Conservation (phyloP, 2,329 filamentous ascomycete genomes). For the Dactylonectria macrodidyma region DNA sequence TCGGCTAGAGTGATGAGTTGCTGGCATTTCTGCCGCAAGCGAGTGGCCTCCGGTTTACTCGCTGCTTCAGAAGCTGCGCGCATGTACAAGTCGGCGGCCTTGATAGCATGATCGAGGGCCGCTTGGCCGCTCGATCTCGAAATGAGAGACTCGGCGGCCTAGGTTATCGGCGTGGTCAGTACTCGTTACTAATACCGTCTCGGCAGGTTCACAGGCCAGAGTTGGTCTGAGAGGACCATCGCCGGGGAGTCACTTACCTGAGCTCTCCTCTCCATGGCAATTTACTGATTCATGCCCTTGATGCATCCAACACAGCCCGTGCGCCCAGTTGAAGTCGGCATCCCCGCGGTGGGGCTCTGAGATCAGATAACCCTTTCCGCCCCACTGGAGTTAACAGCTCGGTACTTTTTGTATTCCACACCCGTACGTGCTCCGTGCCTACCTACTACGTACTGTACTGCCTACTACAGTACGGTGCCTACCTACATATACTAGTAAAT, state of each 20-base stretch:
- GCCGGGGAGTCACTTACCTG: conserved; percentile 46
- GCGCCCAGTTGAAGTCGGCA: conserved; percentile 23
- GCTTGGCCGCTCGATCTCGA: conserved; percentile 59
- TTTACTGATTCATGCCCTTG: conserved; percentile 45
- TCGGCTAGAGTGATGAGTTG: conserved; percentile 82
- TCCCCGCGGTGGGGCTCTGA: conserved; percentile 22
- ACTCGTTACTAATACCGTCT: background rate
- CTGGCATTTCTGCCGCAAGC: conserved; percentile 78
- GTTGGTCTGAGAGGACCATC: background rate
- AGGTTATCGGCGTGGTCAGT: background rate
- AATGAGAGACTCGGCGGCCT: conserved; percentile 58
- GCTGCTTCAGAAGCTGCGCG: conserved; percentile 76
- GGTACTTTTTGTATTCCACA: background rate
- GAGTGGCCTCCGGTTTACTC: conserved; percentile 73
- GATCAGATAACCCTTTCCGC: conserved; percentile 29
- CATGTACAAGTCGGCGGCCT: conserved; percentile 87
- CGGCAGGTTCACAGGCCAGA: background rate
- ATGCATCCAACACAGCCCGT: conserved; percentile 23
- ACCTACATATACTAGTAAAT: too few relatives aligned
- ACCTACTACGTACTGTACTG: background rate
- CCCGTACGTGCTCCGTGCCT: background rate
- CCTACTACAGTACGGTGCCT: too few relatives aligned
- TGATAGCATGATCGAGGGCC: conserved; percentile 82
- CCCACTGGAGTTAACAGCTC: conserved; percentile 14
- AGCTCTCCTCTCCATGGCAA: conserved; percentile 57